Evolutionary conservation across 352 stramenopile species (phyloP).

Genomic region (Blastocystis sp.): DNA sequence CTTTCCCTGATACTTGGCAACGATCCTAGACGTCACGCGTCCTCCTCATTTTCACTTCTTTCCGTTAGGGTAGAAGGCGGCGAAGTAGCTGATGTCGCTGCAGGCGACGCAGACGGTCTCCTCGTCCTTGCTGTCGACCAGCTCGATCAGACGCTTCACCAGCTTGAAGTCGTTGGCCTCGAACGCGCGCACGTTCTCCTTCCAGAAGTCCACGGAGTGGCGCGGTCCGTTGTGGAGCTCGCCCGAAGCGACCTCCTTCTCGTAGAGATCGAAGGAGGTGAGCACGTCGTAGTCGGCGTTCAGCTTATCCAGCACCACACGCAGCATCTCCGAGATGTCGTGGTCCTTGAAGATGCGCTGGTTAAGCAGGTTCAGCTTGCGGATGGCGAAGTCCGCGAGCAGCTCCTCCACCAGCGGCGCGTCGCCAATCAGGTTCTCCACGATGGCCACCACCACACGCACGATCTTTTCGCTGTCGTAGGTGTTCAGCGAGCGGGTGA

Average conservation of each 20-base stretch:
- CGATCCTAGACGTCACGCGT: constrained; percentile 26
- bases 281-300: constrained; percentile 52
- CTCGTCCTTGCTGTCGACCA: neutral
- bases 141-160: constrained; percentile 34
- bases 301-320: constrained; percentile 37
- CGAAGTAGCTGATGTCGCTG: constrained; percentile 5
- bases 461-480: constrained; percentile 53
- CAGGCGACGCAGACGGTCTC: constrained; percentile 43
- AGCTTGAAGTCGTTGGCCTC: constrained; percentile 47
- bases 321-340: constrained; percentile 22
- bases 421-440: constrained; percentile 33
- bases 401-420: constrained; percentile 11
- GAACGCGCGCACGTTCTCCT: constrained; percentile 54
- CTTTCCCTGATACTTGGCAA: constrained; percentile 47
- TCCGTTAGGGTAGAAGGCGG: constrained; percentile 30
- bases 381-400: constrained; percentile 6
- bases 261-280: constrained; percentile 45
- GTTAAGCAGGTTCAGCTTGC: constrained; percentile 55
- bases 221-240: neutral
- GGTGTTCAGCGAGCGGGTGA: constrained; percentile 23
- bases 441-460: constrained; percentile 37
- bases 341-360: constrained; percentile 52
- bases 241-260: neutral
- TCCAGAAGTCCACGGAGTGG: constrained; percentile 47
- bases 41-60: neutral